A percentile compares a stretch with the other conserved stretches of the same genome.
Conservation (phyloP, 768 basidiomycete genomes). For the Boletus subcaerulescens region DNA sequence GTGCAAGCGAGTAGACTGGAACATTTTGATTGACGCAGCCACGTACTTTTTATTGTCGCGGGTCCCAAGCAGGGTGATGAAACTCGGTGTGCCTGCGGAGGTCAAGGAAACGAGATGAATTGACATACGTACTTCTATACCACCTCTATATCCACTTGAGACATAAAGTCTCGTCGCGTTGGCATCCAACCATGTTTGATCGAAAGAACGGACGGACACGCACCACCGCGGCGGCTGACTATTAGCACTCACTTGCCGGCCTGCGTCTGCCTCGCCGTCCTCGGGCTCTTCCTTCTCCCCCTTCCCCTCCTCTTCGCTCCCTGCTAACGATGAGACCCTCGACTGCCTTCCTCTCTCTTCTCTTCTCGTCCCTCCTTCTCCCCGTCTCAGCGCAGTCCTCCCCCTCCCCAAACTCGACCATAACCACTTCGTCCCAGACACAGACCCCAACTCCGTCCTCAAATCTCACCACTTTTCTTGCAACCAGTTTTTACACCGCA, state of each 20-base stretch:
- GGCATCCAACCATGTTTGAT: neutral
- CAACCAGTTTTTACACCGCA: constrained; percentile 50
- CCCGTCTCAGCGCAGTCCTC: constrained; percentile 39
- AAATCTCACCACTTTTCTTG: constrained; percentile 53
- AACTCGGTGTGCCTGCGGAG: constrained; percentile 20
- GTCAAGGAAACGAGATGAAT: constrained; percentile 6
- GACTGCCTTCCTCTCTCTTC: constrained; percentile 16
- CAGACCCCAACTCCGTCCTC: constrained; percentile 5
- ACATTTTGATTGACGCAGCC: constrained; percentile 41
- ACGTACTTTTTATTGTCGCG: too few species aligned
- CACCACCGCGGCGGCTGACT: constrained; percentile 31
- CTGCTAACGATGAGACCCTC: constrained; percentile 13
- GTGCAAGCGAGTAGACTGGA: constrained; percentile 46
- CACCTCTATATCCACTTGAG: constrained; percentile 7
- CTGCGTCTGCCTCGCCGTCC: constrained; percentile 4
- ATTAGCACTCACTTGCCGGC: neutral
- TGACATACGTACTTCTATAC: neutral
- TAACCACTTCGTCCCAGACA: neutral
- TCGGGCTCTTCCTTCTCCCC: neutral
- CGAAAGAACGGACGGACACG: constrained; percentile 6
- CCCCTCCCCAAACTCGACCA: constrained; percentile 19
- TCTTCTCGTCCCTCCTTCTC: constrained; percentile 29
- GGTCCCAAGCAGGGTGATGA: too few species aligned
- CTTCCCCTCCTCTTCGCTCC: neutral
- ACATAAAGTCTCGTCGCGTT: neutral